Evolutionary conservation across 192 early-diverging fungal genomes (phyloP), one percentile per base, ranked within the genome.

Genomic region (Umbelopsis ramanniana): DNA sequence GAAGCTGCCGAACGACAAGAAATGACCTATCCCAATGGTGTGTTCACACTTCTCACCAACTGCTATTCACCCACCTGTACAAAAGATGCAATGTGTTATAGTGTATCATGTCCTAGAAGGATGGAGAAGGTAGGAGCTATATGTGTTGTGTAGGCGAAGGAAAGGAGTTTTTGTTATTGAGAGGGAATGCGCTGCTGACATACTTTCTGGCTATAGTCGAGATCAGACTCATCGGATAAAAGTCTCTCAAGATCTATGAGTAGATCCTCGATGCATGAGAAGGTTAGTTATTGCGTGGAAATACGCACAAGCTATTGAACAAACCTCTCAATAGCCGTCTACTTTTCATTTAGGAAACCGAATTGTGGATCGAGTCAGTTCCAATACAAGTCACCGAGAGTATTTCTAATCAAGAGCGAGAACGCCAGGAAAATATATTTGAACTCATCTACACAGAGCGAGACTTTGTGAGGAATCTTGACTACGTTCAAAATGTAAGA

Each of bases 21-120:
- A 6, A 35, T 37, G 2, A 29, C 26, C 14, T 63, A 63, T 14
- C 57, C 57, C 15, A 63, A 88, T 71, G 97, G 97, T 26, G 89
- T 98, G 0, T 95, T 97, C 79, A 94, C 93, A 0, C 83, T 93
- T 26, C 82, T 97, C 67, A 91, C 96, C 0, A 89, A 93, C 68
- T 98, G 97, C 80, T 98, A 97, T 80, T 97, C 95, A 23, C 93
- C 95, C 0, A 97, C 94, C 0, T 98, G 96, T 78, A 86, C 91
- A 1, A 75, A 79, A 24, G 91, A 89, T 46, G 86, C 84, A 66
- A 81, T 89, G 7, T 98, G 96, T 77, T 98, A 98, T 81, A 95
- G 93, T 72, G 87, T 93, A 8, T 86, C 90, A 6, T 97, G 97
- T 70, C 96, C 96, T 9, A 76, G 91, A 14, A 84, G 89, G 67